phyloP scores from a whole-genome alignment of 495 filamentous ascomycete genomes.

The Penicillium diatomitis region DNA sequence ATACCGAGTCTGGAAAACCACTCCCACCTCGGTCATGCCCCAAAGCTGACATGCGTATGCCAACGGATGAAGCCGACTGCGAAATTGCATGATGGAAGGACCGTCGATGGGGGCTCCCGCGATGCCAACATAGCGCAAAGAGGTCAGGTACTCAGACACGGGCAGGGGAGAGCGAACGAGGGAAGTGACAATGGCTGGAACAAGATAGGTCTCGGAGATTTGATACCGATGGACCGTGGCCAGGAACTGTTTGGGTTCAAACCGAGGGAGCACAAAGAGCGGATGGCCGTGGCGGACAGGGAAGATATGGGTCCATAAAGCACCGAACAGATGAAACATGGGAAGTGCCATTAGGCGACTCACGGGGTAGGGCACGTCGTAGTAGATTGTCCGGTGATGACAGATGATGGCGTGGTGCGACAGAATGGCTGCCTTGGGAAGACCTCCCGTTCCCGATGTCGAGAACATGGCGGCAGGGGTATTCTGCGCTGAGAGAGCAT shows the following conservation, averaged over 20 bases:
- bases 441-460: constrained; percentile 49
- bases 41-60: constrained; percentile 29
- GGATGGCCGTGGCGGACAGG: constrained; percentile 47
- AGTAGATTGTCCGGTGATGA: constrained; percentile 41
- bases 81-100: constrained; percentile 28
- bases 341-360: constrained; percentile 49
- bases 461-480: constrained; percentile 46
- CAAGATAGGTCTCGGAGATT: constrained; percentile 53
- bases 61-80: constrained; percentile 29
- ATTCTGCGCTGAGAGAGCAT: constrained; percentile 31
- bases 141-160: constrained; percentile 36
- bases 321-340: constrained; percentile 56
- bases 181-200: constrained; percentile 50
- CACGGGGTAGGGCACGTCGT: constrained; percentile 39
- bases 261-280: constrained; percentile 52
- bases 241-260: constrained; percentile 48
- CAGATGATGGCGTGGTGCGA: constrained; percentile 45
- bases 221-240: constrained; percentile 44
- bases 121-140: constrained; percentile 38
- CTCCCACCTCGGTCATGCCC: constrained; percentile 43
- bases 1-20: constrained; percentile 44
- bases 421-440: constrained; percentile 49
- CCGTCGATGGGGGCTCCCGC: constrained; percentile 43
- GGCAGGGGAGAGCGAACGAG: constrained; percentile 38
- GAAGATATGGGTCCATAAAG: constrained; percentile 43